Percentiles rank a stretch among this genome's conserved stretches.
Evolutionary conservation across 2,329 filamentous ascomycete species (phyloP).

Genomic region (Cladosporium sp.): DNA sequence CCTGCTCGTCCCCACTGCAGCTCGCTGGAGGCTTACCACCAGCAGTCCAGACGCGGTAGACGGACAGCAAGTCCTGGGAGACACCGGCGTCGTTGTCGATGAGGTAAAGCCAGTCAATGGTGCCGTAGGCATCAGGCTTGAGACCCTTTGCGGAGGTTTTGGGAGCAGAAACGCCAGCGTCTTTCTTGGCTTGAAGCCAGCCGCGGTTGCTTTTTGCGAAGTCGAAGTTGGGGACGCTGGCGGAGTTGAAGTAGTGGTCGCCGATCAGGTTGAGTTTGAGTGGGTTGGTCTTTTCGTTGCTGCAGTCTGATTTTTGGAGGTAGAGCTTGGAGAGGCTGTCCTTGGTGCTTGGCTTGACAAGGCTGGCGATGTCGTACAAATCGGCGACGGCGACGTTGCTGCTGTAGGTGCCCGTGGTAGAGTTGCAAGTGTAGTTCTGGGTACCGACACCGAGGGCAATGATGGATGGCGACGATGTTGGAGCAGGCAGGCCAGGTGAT

Average conservation of each 20-base stretch:
- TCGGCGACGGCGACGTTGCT: constrained; percentile 37
- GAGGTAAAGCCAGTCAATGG: constrained; percentile 46
- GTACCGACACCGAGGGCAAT: constrained; percentile 60
- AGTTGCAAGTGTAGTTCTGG: constrained; percentile 63
- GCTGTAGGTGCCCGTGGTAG: constrained; percentile 21
- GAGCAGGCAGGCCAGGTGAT: constrained; percentile 7
- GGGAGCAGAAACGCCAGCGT: constrained; percentile 50
- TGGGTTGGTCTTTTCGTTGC: constrained; percentile 7
- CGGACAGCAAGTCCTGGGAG: constrained; percentile 37
- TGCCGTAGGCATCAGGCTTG: constrained; percentile 30
- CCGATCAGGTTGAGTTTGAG: constrained; percentile 41
- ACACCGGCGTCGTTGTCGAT: constrained; percentile 33
- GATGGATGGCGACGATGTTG: constrained; percentile 21
- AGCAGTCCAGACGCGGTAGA: constrained; percentile 47
- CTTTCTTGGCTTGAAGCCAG: constrained; percentile 44
- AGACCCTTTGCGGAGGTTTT: constrained; percentile 33
- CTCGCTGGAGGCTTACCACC: constrained; percentile 38
- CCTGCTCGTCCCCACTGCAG: constrained; percentile 30
- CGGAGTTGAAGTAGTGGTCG: constrained; percentile 58
- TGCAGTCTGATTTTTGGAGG: constrained; percentile 15
- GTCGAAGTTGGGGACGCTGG: constrained; percentile 56
- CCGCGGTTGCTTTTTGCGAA: constrained; percentile 22
- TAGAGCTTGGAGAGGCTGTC: constrained; percentile 17
- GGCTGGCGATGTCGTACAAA: constrained; percentile 39
- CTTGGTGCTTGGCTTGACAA: constrained; percentile 29